These are phyloP conservation scores for Polygonum aviculare DNA, from an alignment of 148 eudicot species.

Conservation along the genomic window DNA sequence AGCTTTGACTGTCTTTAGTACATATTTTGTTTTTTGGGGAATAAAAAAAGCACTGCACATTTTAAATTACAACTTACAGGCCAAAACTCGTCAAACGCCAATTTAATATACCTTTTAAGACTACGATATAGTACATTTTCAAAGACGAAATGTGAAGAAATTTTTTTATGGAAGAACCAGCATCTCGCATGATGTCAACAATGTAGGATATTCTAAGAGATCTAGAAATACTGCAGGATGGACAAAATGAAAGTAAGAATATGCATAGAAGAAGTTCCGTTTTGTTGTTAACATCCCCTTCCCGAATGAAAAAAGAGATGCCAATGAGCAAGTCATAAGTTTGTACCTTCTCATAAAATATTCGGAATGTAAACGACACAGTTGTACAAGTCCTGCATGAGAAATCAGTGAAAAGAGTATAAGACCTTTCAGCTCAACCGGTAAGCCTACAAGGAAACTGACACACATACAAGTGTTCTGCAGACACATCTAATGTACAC, in stretches of 20 bases:
- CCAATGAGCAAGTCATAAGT: background rate
- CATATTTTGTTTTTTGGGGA: no score
- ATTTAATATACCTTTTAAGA: background rate
- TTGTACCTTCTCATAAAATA: constrained; percentile 89
- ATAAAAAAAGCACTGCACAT: no score
- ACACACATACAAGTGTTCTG: background rate
- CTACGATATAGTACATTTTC: background rate
- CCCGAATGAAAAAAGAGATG: background rate
- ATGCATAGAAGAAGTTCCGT: background rate
- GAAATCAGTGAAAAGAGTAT: background rate
- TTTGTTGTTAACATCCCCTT: background rate
- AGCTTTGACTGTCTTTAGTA: no score
- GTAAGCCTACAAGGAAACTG: background rate
- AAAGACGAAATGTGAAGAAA: background rate
- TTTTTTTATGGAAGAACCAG: background rate
- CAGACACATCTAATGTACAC: no score
- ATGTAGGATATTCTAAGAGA: no score
- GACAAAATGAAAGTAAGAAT: background rate
- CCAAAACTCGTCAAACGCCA: no score
- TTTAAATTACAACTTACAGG: no score
- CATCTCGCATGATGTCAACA: background rate
- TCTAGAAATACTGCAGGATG: background rate
- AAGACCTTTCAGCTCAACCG: no score
- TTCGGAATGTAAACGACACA: constrained; percentile 92
- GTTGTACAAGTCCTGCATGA: constrained; percentile 91